These are phyloP conservation scores for Diaporthe batatas DNA, from an alignment of 2,329 filamentous ascomycete species.

Conservation along the genomic window DNA sequence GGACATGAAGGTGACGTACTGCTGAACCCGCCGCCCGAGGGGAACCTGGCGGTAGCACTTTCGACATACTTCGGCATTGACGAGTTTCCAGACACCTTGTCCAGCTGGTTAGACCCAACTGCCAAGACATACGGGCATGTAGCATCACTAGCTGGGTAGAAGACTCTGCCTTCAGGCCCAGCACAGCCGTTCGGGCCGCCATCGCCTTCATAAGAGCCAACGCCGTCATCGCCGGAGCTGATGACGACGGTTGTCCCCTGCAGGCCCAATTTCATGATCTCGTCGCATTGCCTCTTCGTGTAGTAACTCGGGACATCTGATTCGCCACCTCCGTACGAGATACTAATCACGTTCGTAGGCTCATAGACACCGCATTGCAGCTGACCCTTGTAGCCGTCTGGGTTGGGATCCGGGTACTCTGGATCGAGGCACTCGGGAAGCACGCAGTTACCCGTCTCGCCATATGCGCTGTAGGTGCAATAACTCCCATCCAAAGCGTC, in stretches of 20 bases:
- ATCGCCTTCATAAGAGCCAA: slow-evolving; percentile 51
- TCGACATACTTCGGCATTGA: slow-evolving; percentile 42
- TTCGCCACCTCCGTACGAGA: slow-evolving; percentile 65
- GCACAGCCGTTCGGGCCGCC: slow-evolving; percentile 50
- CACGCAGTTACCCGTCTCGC: slow-evolving; percentile 58
- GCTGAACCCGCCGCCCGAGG: slow-evolving; percentile 53
- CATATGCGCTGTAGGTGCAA: slow-evolving; percentile 61
- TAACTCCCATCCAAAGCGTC: slow-evolving; percentile 61
- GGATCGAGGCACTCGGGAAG: slow-evolving; percentile 60
- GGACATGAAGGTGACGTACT: slow-evolving; percentile 34
- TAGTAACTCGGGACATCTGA: slow-evolving; percentile 60
- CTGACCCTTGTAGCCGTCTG: slow-evolving; percentile 63
- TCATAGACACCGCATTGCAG: slow-evolving; percentile 53
- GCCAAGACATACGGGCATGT: slow-evolving; percentile 63
- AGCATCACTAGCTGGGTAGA: slow-evolving; percentile 60
- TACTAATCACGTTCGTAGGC: slow-evolving; percentile 64
- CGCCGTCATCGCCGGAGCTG: slow-evolving; percentile 57
- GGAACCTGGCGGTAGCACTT: slow-evolving; percentile 45
- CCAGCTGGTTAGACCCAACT: slow-evolving; percentile 54
- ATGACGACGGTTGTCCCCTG: slow-evolving; percentile 57
- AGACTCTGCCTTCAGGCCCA: slow-evolving; percentile 54
- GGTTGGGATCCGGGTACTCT: slow-evolving; percentile 59
- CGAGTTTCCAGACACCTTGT: slow-evolving; percentile 38
- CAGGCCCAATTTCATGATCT: slow-evolving; percentile 62
- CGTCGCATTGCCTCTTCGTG: slow-evolving; percentile 57